Percentiles rank a stretch among this genome's conserved stretches.
Conservation (phyloP, 805 yeast species). For the Lipomyces yamadae region DNA sequence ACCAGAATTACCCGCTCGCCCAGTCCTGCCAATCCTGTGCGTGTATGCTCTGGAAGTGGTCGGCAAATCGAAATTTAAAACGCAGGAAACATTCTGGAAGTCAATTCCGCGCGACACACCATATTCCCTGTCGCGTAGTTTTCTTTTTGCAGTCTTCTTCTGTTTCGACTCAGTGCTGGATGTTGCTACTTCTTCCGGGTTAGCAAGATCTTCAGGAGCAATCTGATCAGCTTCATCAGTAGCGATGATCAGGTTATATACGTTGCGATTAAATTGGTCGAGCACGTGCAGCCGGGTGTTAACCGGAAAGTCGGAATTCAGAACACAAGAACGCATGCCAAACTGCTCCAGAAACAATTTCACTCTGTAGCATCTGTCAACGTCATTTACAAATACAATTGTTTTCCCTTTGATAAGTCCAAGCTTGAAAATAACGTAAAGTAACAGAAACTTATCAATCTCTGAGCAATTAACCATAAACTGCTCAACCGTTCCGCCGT, state of each 20-base stretch:
- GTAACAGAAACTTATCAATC: constrained; percentile 85
- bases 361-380: constrained; percentile 92
- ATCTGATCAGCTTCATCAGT: constrained; percentile 81
- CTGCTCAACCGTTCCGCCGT: constrained; percentile 66
- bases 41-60: constrained; percentile 85
- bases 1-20: constrained; percentile 95
- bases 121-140: constrained; percentile 67
- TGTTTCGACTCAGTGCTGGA: constrained; percentile 28
- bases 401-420: constrained; percentile 89
- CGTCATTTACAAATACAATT: constrained; percentile 85
- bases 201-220: constrained; percentile 49
- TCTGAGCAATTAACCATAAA: constrained; percentile 86
- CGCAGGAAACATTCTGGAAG: constrained; percentile 95
- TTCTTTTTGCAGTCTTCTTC: constrained; percentile 33
- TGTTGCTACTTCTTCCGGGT: constrained; percentile 37
- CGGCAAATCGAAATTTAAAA: constrained; percentile 92
- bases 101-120: constrained; percentile 98
- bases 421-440: constrained; percentile 90
- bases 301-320: constrained; percentile 90
- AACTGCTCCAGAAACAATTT: constrained; percentile 92
- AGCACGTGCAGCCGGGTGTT: constrained; percentile 94
- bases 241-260: constrained; percentile 85
- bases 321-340: constrained; percentile 84
- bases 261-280: constrained; percentile 90
- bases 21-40: constrained; percentile 96